Percentiles rank a stretch among this genome's conserved stretches.
Conservation (phyloP, 768 basidiomycete species). For the Lentinula raphanica region DNA sequence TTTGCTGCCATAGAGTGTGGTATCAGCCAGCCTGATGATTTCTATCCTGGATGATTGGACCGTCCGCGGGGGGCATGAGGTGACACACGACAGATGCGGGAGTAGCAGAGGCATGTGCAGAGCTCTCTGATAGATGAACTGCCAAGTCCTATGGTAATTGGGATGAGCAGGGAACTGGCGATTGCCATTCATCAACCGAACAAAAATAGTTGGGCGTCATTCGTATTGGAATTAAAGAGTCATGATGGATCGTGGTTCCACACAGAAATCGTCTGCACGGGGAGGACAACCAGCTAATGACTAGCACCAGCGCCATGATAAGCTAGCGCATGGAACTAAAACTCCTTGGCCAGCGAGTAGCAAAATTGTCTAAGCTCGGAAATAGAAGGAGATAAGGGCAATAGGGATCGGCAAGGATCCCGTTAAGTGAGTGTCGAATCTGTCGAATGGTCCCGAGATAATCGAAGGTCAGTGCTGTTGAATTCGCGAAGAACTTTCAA, state of each 20-base stretch:
- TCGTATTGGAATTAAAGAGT: background rate
- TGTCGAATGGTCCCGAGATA: background rate
- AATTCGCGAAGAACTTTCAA: background rate
- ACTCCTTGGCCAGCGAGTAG: background rate
- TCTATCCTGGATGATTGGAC: background rate
- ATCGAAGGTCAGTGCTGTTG: background rate
- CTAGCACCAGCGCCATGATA: too few species aligned
- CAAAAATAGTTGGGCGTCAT: background rate
- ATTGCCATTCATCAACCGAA: background rate
- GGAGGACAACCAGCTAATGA: too few species aligned
- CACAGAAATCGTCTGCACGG: too few species aligned
- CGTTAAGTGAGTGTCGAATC: background rate
- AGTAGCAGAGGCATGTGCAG: background rate
- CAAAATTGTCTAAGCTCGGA: background rate
- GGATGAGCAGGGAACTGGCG: background rate
- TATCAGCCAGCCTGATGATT: background rate
- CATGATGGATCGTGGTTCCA: too few species aligned
- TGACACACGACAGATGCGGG: background rate
- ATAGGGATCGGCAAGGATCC: background rate
- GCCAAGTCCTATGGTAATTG: background rate
- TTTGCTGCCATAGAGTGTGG: background rate
- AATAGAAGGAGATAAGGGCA: background rate
- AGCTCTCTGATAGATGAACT: conserved; percentile 1
- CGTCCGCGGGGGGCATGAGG: background rate
- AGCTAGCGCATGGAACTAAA: too few species aligned